Percentiles rank a stretch among this genome's conserved stretches.
Evolutionary conservation across 139 green algal genomes (phyloP).

Genomic region (Haematococcus lacustris): DNA sequence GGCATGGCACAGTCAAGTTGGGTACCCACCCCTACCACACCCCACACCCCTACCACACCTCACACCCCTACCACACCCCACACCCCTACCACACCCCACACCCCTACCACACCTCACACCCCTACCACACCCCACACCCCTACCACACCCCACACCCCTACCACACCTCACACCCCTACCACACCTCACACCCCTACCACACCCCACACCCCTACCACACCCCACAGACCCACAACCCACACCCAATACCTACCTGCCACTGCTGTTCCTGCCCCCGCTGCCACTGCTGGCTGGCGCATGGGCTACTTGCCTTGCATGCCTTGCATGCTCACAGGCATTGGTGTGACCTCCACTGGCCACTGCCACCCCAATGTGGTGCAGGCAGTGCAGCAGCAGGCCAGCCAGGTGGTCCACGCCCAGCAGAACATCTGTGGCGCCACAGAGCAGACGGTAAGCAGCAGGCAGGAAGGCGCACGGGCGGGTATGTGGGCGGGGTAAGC

Average conservation of each 20-base stretch:
- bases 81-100: too few species aligned
- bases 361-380: conserved; percentile 73
- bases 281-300: not conserved
- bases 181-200: too few species aligned
- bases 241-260: not conserved
- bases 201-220: not conserved
- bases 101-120: too few species aligned
- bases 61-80: too few species aligned
- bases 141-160: too few species aligned
- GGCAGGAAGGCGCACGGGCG: not conserved
- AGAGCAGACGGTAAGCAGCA: conserved; percentile 5
- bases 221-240: not conserved
- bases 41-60: too few species aligned
- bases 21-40: too few species aligned
- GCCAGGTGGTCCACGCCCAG: conserved; percentile 63
- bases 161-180: not conserved
- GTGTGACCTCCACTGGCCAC: conserved; percentile 69
- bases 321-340: conserved; percentile 18
- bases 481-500: not conserved
- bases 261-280: not conserved
- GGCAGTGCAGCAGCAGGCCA: conserved; percentile 68
- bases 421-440: conserved; percentile 70
- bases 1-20: too few species aligned
- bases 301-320: not conserved
- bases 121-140: too few species aligned